phyloP scores from a whole-genome alignment of 2,329 filamentous ascomycete genomes.

The Diaporthe sp. region DNA sequence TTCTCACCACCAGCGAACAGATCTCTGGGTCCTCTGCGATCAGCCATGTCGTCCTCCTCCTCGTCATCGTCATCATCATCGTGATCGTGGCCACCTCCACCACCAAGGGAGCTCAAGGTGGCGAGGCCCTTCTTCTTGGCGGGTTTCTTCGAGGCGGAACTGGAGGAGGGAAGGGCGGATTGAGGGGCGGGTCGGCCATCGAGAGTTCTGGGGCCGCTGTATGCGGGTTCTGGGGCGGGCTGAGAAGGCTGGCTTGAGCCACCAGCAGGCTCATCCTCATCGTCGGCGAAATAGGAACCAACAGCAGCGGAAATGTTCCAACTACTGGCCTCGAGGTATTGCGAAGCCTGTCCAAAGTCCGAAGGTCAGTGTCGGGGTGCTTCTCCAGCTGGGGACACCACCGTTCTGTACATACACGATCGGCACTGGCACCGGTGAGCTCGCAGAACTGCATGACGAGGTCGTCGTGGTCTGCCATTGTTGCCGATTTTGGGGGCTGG shows the following conservation, averaged over 20 bases:
- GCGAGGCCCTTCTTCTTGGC: slow-evolving; percentile 70
- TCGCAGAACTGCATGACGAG: slow-evolving; percentile 64
- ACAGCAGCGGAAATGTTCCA: slow-evolving; percentile 76
- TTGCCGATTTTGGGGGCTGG: slow-evolving; percentile 37
- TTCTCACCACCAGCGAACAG: slow-evolving; percentile 89
- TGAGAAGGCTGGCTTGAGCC: slow-evolving; percentile 52
- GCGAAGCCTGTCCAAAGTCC: slow-evolving; percentile 65
- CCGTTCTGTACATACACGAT: slow-evolving; percentile 52
- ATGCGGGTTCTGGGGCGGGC: slow-evolving; percentile 51
- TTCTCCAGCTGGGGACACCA: neutral
- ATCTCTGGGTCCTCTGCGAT: slow-evolving; percentile 71
- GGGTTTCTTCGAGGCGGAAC: slow-evolving; percentile 51
- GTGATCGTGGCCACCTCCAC: slow-evolving; percentile 62
- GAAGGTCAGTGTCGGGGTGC: neutral
- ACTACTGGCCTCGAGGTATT: slow-evolving; percentile 71
- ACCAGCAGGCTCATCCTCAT: slow-evolving; percentile 60
- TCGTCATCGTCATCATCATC: slow-evolving; percentile 70
- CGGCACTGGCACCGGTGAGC: slow-evolving; percentile 62
- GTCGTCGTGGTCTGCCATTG: slow-evolving; percentile 54
- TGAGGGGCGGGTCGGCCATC: slow-evolving; percentile 69
- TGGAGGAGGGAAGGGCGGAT: slow-evolving; percentile 47
- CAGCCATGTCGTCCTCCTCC: slow-evolving; percentile 64
- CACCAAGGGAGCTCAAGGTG: slow-evolving; percentile 67
- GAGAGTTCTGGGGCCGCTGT: slow-evolving; percentile 71
- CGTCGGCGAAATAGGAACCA: slow-evolving; percentile 69